Evolutionary conservation across 371 early-diverging fungal species (phyloP), one percentile per base, ranked within the genome.

Genomic region (Coemansia linderi): DNA sequence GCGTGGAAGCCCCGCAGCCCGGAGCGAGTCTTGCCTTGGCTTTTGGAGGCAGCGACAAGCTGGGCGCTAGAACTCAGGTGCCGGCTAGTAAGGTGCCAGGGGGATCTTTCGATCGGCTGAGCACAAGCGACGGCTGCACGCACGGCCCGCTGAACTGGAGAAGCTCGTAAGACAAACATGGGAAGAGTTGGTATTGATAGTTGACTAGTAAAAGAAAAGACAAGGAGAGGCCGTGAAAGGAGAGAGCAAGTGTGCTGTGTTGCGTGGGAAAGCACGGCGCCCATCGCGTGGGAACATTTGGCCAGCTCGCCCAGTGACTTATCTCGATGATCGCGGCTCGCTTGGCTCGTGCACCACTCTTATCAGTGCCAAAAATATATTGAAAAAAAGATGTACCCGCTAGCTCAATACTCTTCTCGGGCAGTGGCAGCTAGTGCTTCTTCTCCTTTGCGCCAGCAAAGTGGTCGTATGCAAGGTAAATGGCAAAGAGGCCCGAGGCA

Each of bases 401-500:
- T 6, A 33, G 27, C 29, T 43, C 13, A 19, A 59, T 22, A 19
- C 17, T 19, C 44, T 9, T 37, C 12, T 58, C 15, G 15, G 13
- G 17, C 7, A 15, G 17, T 17, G 31, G 3, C 31, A 6, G 38
- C n/a, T 61, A 69, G 61, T 73, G 70, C 65, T 69, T 60, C 65
- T 65, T 39, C 29, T 65, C 54, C 48, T 66, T 65, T 15, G 68
- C 44, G 65, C 79, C 80, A 67, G 85, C 69, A 63, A 88, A 88
- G 67, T 88, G 82, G 79, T 95, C 94, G 75, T 87, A 89, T 52
- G 84, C 90, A 62, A 90, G 85, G 79, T 92, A 95, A 56, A 88
- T 84, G 31, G 89, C 86, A 76, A 95, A 93, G 9, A 91, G 89
- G 38, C 86, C 92, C 44, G 89, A 85, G 12, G 91, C 95, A 65